These are phyloP conservation scores for Debaryomyces coudertii DNA, from an alignment of 1,139 yeast species.

Conservation along the genomic window DNA sequence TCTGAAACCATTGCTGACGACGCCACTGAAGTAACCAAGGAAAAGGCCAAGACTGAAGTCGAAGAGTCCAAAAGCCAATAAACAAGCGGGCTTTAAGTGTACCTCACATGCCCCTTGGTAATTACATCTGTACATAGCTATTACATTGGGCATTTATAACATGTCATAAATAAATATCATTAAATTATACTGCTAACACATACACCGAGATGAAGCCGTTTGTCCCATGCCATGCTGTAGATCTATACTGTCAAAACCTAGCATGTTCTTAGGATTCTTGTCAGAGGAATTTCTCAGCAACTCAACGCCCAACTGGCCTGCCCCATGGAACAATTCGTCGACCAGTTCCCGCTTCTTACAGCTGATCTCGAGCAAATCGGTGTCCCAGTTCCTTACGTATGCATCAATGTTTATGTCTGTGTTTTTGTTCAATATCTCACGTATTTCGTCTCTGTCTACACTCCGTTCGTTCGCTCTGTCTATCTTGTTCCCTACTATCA, in stretches of 20 bases:
- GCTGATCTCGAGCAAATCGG: conserved; percentile 48
- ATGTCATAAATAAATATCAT: conserved; percentile 4
- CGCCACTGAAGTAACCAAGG: conserved; percentile 4
- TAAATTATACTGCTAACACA: conserved; percentile 20
- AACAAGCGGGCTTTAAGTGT: neutral
- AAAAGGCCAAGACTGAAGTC: neutral
- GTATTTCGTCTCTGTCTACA: conserved; percentile 45
- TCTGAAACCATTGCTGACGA: conserved; percentile 14
- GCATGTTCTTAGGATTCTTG: conserved; percentile 24
- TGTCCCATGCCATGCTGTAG: conserved; percentile 21
- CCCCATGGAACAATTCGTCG: conserved; percentile 44
- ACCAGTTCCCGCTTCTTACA: conserved; percentile 45
- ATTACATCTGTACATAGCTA: conserved; percentile 10
- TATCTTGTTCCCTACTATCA: conserved; percentile 59
- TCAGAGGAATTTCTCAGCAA: conserved; percentile 18
- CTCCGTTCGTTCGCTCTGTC: conserved; percentile 46
- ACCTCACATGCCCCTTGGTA: neutral
- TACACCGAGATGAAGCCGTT: conserved; percentile 21
- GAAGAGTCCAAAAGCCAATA: conserved; percentile 3
- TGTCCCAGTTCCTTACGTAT: conserved; percentile 42
- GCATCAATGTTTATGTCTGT: conserved; percentile 33
- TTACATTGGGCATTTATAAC: neutral
- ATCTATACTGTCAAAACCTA: conserved; percentile 47
- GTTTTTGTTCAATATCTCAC: conserved; percentile 39
- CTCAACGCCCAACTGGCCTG: conserved; percentile 45